Conservation (phyloP, 2,329 filamentous ascomycete genomes). For the Beauveria varroae region DNA sequence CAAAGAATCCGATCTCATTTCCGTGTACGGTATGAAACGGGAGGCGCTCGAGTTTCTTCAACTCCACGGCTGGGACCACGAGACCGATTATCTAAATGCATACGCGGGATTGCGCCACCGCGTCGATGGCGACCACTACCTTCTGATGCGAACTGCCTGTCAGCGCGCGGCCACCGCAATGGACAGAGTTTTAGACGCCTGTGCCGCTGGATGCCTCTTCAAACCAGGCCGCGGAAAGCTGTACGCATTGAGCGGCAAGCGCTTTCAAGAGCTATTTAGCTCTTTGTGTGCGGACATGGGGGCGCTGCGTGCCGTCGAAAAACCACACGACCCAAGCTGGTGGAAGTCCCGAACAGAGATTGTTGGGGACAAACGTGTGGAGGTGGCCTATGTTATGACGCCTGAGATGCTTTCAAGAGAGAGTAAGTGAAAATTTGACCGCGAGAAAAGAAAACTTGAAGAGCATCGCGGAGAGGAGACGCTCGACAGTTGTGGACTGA, state of each 20-base stretch:
- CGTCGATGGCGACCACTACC: not conserved
- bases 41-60: slow-evolving; percentile 9
- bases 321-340: not conserved
- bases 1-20: slow-evolving; percentile 5
- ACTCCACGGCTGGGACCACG: slow-evolving; percentile 9
- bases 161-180: slow-evolving; percentile 14
- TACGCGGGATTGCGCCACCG: slow-evolving; percentile 15
- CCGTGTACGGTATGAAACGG: slow-evolving; percentile 13
- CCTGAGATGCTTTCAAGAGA: too few relatives aligned
- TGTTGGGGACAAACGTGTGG: not conserved
- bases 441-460: not conserved
- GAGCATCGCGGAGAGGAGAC: not conserved
- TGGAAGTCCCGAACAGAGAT: not conserved
- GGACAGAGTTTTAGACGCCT: not conserved
- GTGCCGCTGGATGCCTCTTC: not conserved
- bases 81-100: slow-evolving; percentile 14
- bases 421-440: not conserved
- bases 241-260: not conserved
- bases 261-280: slow-evolving; percentile 1
- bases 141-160: slow-evolving; percentile 9
- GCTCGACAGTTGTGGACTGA: too few relatives aligned
- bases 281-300: not conserved
- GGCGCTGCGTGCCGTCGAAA: not conserved
- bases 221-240: not conserved
- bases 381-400: not conserved